Evolutionary conservation across 2,329 filamentous ascomycete genomes (phyloP), one percentile per base, ranked within the genome.

Genomic region (Diplodia seriata): DNA sequence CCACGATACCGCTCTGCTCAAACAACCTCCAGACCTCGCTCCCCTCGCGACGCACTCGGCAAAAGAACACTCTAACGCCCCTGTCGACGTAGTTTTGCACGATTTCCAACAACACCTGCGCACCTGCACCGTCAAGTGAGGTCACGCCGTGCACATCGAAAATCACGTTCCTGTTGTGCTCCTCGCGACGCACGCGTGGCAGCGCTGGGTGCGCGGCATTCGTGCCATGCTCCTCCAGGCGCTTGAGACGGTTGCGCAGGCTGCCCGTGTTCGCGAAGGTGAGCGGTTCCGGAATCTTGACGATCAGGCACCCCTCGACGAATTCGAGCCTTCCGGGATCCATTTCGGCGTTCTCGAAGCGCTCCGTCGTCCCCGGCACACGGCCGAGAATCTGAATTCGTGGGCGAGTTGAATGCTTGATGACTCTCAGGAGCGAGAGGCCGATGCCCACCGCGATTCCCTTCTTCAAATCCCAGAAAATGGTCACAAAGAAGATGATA

Each of bases 101-200:
- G 72, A 98, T 98, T 79, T 98, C 95, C 56, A 88, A 86, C 2
- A 99, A 83, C 0, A 98, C 94, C 80, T 98, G 95, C 0, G 92
- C 91, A 1, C 94, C 95, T 0, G 93, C 97, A 6, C 93, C 95
- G 76, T 99, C 95, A 73, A 99, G 89, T 33, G 91, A 91, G 0
- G 94, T 97, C 3, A 99, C 95, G n/a, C 95, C 95, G 73, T 98
- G 94, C 8, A 98, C 93, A 76, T 99, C 95, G 74, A 99, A 98
- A 70, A 99, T 93, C 78, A 99, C 85, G 75, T 97, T 97, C 72
- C 89, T 87, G 77, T 97, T 97, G 74, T 92, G 89, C 69, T 94
- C 90, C n/a, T 89, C 86, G 31, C 86, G 83, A 4, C 94, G 86
- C 15, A 97, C 84, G 2, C 91, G 87, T 0, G 95, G 95, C 20